phyloP scores from a whole-genome alignment of 2,329 filamentous ascomycete species.

The Ceratocystis albifundus region DNA sequence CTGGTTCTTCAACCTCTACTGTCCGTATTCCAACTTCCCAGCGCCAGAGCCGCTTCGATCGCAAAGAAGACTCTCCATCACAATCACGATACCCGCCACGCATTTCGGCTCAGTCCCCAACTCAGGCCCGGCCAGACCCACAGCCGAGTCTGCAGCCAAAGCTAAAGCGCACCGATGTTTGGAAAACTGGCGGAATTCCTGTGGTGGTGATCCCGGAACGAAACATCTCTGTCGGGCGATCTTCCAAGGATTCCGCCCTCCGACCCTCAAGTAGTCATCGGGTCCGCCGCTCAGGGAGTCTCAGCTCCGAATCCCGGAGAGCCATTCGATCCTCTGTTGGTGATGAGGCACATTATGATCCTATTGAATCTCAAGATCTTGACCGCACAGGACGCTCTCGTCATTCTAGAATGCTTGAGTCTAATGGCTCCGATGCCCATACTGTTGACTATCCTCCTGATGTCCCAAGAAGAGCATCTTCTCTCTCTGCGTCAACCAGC shows the following conservation, averaged over 20 bases:
- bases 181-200: constrained; percentile 49
- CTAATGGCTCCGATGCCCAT: constrained; percentile 41
- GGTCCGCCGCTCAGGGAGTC: constrained; percentile 43
- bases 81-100: constrained; percentile 7
- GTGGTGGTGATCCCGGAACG: constrained; percentile 52
- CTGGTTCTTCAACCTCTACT: neutral
- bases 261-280: constrained; percentile 50
- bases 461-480: constrained; percentile 47
- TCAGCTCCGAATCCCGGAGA: neutral
- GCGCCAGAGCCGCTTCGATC: constrained; percentile 4
- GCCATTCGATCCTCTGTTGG: constrained; percentile 27
- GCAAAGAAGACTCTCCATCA: constrained; percentile 5
- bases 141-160: constrained; percentile 29
- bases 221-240: constrained; percentile 39
- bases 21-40: constrained; percentile 7
- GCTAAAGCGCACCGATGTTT: constrained; percentile 36
- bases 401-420: constrained; percentile 37
- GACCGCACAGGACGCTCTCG: constrained; percentile 24
- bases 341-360: neutral
- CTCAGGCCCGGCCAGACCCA: constrained; percentile 25
- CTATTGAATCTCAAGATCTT: neutral
- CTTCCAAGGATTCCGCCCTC: constrained; percentile 42
- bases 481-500: constrained; percentile 51
- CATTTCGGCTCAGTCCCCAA: neutral
- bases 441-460: constrained; percentile 51